phyloP scores from a whole-genome alignment of 2,329 filamentous ascomycete genomes.

The Cordyceps cicadae region DNA sequence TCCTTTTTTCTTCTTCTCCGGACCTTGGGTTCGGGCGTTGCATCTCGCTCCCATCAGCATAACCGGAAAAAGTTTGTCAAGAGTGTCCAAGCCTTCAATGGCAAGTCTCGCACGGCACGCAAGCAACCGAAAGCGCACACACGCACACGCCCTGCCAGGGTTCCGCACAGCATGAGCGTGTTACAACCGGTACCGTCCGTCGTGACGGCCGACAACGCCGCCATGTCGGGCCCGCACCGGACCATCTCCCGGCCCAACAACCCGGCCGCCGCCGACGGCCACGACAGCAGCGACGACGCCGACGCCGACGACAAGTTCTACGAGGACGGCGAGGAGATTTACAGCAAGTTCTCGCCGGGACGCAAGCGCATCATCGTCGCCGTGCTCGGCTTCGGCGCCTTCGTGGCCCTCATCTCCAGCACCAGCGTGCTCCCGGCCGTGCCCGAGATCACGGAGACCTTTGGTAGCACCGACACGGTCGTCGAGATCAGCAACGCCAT shows the following conservation, averaged over 20 bases:
- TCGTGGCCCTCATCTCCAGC: slow-evolving; percentile 66
- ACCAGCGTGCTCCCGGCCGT: slow-evolving; percentile 66
- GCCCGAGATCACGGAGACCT: slow-evolving; percentile 62
- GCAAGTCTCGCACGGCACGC: background rate
- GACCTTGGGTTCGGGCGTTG: too few species aligned
- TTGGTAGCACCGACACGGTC: slow-evolving; percentile 55
- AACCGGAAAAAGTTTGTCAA: background rate
- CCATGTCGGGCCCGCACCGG: slow-evolving; percentile 5
- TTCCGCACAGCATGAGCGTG: background rate
- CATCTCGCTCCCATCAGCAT: background rate
- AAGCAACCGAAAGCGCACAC: background rate
- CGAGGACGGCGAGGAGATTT: slow-evolving; percentile 43
- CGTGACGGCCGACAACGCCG: slow-evolving; percentile 1
- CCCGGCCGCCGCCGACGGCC: background rate
- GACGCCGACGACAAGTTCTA: slow-evolving; percentile 15
- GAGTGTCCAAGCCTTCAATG: background rate
- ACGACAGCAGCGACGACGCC: slow-evolving; percentile 8
- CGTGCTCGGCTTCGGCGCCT: slow-evolving; percentile 65
- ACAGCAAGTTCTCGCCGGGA: slow-evolving; percentile 52
- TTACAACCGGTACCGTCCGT: slow-evolving; percentile 4
- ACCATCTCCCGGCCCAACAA: background rate
- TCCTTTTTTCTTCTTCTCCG: too few species aligned
- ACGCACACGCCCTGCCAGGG: background rate
- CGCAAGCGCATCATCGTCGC: slow-evolving; percentile 61
- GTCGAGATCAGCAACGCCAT: slow-evolving; percentile 68